These are phyloP conservation scores for Rhizopogon rudus DNA, from an alignment of 768 basidiomycete genomes.

Conservation along the genomic window DNA sequence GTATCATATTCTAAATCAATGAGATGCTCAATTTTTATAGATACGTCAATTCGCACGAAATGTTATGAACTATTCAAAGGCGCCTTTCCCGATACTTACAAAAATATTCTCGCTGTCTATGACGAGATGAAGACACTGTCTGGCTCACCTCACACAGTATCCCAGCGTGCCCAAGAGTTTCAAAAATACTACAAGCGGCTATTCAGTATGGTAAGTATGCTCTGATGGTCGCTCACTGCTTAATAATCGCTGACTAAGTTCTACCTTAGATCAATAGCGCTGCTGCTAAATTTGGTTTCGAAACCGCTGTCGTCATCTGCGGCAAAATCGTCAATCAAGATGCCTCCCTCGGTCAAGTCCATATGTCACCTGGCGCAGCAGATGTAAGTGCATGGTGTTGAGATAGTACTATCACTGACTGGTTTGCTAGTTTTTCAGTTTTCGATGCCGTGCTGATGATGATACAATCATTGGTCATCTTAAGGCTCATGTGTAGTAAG, in stretches of 20 bases:
- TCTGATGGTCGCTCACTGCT: not conserved
- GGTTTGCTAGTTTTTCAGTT: slow-evolving; percentile 4
- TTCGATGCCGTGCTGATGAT: slow-evolving; percentile 2
- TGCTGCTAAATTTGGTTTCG: slow-evolving; percentile 4
- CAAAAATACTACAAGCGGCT: not conserved
- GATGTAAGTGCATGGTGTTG: slow-evolving; percentile 1
- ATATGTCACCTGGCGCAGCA: not conserved
- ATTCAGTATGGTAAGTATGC: not conserved
- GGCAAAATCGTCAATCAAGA: slow-evolving; percentile 8
- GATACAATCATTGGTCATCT: slow-evolving; percentile 4
- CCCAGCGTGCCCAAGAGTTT: not conserved
- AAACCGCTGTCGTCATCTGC: slow-evolving; percentile 6
- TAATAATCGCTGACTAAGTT: not conserved
- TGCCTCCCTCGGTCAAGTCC: not conserved
- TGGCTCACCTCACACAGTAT: not conserved
- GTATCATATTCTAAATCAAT: not conserved
- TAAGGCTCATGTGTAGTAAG: slow-evolving; percentile 12
- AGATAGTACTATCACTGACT: not conserved
- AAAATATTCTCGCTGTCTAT: not conserved
- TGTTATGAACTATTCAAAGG: not conserved
- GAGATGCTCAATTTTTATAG: not conserved
- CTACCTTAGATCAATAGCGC: not conserved
- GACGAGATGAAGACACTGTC: not conserved
- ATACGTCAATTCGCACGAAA: not conserved
- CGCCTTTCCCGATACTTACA: not conserved